Base-by-base conservation (phyloP, 352 stramenopile genomes). In the Phytophthora citricola region DNA sequence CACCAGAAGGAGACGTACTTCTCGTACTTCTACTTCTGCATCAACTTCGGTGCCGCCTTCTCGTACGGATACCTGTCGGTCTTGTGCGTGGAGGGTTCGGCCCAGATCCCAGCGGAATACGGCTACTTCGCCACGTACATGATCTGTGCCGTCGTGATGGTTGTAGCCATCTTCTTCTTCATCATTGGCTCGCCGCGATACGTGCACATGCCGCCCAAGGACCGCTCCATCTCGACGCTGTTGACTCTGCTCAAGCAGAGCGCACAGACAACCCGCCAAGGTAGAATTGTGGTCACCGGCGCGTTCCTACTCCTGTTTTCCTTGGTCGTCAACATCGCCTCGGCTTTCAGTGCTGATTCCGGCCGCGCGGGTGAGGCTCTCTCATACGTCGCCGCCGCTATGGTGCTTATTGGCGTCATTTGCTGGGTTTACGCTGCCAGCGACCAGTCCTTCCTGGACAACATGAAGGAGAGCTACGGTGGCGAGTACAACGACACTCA, bases 401-500 rank as follows among this genome's bases (percentile, higher is more conserved):
- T 78, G 17, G 75, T 81, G 15, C 20, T 89, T 1, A 41, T 73
- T n/a, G 82, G 78, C 9, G 68, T 82, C 12, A 54, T 81, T 11
- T 63, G 57, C 17, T 91, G 83, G 83, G 68, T 89, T 24, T 71
- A 71, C 29, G 58, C 70, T 20, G 83, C 76, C 34, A 26, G 64
- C 15, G 75, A 90, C 63, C 74, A 71, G 53, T 76, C 69, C 29
- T 89, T 89, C 66, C 52, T 89, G 34, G 73, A 87, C 41, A 63
- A 17, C 31, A 70, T 71, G 48, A 89, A 81, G 63, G 32, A 73
- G 27, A 77, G 69, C 20, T 47, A 82, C 7, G 80, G 78, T 39
- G 82, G 79, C 5, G 32, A 47, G 43, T 80, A 76, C 47, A 66
- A 85, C 45, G 75, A 87, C 38, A 40, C 62, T 14, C 29, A 54